Base-by-base conservation (phyloP, 208 protist species). In the Zelonia costaricensis region DNA sequence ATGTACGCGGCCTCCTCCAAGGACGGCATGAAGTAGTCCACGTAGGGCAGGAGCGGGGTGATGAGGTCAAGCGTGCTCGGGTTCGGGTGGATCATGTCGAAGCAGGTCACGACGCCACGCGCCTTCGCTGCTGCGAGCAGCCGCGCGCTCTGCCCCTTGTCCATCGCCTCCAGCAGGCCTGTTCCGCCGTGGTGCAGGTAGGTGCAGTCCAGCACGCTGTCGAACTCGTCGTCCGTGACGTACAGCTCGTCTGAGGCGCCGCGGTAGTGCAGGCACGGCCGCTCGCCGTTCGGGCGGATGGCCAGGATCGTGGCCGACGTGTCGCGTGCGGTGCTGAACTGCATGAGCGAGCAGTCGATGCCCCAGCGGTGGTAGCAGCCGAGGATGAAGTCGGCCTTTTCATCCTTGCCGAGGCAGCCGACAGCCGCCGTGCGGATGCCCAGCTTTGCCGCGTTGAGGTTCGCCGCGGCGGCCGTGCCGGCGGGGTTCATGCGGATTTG, bases 401-500 rank as follows among this genome's bases (percentile, higher is more conserved):
- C 61, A 25, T 66, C 62, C 1, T 57, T 68, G 52, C 56, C 62
- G 20, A 71, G 49, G 38, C 54, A 58, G 53, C 54, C 60, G 9
- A 63, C 70, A 4, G 57, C 43, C 7, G 62, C 43, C 7, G 62
- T 62, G 57, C 56, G 40, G 23, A 70, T 62, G 43, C 62, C 49
- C 15, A 67, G 62, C 40, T 57, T 69, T 13, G 60, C 69, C 20
- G 60, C 46, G 36, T 69, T 66, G n/a, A 75, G 54, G 39, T 57
- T 62, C 9, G 60, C 62, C 10, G 61, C 61, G 15, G 61, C 69
- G 0, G 56, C 56, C 35, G 61, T 75, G 40, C 55, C 61, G 39
- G 61, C 61, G 9, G 62, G 60, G 27, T 55, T 62, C 69, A 75
- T 69, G 35, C 61, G 49, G 16, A 69, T 68, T n/a, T 64, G 55